Conservation (phyloP, 1,284 basidiomycete genomes). For the Erythrobasidium hasegawianum region DNA sequence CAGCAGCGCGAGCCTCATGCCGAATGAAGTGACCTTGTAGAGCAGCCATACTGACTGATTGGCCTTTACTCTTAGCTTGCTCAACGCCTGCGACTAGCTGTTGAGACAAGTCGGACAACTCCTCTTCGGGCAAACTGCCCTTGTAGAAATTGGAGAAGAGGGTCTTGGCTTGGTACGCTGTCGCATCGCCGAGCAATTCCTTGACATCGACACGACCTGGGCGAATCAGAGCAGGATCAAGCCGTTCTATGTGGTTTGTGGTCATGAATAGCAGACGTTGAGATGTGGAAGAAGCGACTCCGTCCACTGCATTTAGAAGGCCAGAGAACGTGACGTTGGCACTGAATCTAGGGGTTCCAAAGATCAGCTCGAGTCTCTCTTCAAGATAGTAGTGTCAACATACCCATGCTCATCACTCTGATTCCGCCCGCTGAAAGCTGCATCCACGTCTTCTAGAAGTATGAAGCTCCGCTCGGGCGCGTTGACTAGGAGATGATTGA, state of each 20-base stretch:
- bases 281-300: slow-evolving; percentile 86
- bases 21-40: slow-evolving; percentile 90
- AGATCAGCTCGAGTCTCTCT: neutral
- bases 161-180: slow-evolving; percentile 68
- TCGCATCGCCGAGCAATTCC: slow-evolving; percentile 82
- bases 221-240: slow-evolving; percentile 88
- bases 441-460: slow-evolving; percentile 94
- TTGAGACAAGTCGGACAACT: slow-evolving; percentile 54
- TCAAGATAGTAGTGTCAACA: slow-evolving; percentile 34
- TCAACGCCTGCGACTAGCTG: slow-evolving; percentile 56
- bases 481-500: slow-evolving; percentile 88
- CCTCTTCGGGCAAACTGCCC: slow-evolving; percentile 49
- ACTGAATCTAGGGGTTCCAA: slow-evolving; percentile 40
- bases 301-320: slow-evolving; percentile 93
- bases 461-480: slow-evolving; percentile 89
- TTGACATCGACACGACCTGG: slow-evolving; percentile 90
- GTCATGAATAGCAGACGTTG: slow-evolving; percentile 99
- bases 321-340: slow-evolving; percentile 91
- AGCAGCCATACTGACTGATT: slow-evolving; percentile 82
- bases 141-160: slow-evolving; percentile 83
- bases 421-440: slow-evolving; percentile 90
- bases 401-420: slow-evolving; percentile 85
- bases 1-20: slow-evolving; percentile 61
- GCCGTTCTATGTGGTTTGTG: slow-evolving; percentile 82
- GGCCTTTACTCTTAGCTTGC: slow-evolving; percentile 49